A percentile compares a stretch with the other conserved stretches of the same genome.
Conservation (phyloP, 371 early-diverging fungal genomes). For the Mucor sp. region DNA sequence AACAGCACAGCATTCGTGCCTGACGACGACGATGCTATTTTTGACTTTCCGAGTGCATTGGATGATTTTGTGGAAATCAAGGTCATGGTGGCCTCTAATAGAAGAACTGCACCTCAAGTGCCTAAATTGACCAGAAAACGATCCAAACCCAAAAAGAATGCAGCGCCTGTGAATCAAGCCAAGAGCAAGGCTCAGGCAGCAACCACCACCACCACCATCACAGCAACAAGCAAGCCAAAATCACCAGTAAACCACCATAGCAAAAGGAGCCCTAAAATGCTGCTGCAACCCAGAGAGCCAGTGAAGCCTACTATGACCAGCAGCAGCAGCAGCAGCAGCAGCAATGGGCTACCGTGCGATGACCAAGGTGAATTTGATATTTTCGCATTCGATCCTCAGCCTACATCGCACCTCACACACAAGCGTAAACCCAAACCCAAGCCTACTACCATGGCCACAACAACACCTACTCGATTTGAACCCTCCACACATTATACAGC, state of each 20-base stretch:
- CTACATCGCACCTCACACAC: background rate
- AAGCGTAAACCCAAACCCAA: too few relatives aligned
- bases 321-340: too few relatives aligned
- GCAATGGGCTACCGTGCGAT: constrained; percentile 19
- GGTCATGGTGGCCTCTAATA: constrained; percentile 13
- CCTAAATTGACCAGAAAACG: background rate
- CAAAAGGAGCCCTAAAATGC: constrained; percentile 5
- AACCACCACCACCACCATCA: constrained; percentile 1
- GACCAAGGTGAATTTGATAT: constrained; percentile 9
- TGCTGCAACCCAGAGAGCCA: too few relatives aligned
- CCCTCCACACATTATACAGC: background rate
- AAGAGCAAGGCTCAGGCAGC: background rate
- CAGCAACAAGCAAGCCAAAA: constrained; percentile 4
- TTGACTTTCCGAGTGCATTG: constrained; percentile 16
- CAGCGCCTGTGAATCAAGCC: background rate
- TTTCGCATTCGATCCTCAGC: constrained; percentile 16
- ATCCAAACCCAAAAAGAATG: constrained; percentile 3
- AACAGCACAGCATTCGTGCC: background rate
- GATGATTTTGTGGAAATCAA: constrained; percentile 12
- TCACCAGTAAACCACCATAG: background rate
- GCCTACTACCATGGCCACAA: background rate
- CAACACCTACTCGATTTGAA: background rate
- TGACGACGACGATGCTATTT: constrained; percentile 6
- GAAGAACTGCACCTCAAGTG: background rate
- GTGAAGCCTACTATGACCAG: constrained; percentile 5